Evolutionary conservation across 2,329 filamentous ascomycete species (phyloP), one percentile per base, ranked within the genome.

Genomic region (Fusarium sp.): DNA sequence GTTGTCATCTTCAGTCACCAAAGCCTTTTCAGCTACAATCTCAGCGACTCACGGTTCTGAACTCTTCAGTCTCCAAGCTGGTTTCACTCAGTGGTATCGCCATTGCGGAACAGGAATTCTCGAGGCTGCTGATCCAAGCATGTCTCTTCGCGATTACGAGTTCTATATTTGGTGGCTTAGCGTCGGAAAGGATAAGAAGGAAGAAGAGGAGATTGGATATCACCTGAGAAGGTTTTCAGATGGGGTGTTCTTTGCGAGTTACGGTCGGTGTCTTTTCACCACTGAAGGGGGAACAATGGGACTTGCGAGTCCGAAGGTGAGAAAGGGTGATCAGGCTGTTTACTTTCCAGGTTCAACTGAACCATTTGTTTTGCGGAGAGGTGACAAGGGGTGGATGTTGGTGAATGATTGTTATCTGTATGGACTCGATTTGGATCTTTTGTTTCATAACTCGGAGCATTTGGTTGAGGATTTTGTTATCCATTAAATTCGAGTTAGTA

Each of bases 351-450:
- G 63, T 2, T 49, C 45, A 2, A 20, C 18, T 10, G 37, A 39
- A 1, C 49, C 63, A 6, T 66, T 66, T 25, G 4, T 63, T 0
- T 5, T 66, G 3, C 46, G 50, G 0, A 27, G 49, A 1, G 20
- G 7, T 2, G 17, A 25, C 2, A 11, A 8, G 1, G 61, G 29
- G 0, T 66, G 63, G 63, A 11, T 14, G 1, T 36, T 66, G 31
- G 57, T 51, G 2, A 21, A 41, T 9, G 57, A 67, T 9, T 66
- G 63, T 10, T 63, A 67, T 29, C 5, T 67, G 37, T 25, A 67
- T 23, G 57, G 50, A 1, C 9, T 66, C 8, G 18, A 58, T 6
- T 11, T 66, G 2, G 58, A 67, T 2, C 29, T 27, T 4, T 0
- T 66, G 4, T 67, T 66, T 6, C 17, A 39, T 11, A n/a, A 63